Conservation (phyloP, 1,284 basidiomycete genomes). For the Phellinidium pouzarii region DNA sequence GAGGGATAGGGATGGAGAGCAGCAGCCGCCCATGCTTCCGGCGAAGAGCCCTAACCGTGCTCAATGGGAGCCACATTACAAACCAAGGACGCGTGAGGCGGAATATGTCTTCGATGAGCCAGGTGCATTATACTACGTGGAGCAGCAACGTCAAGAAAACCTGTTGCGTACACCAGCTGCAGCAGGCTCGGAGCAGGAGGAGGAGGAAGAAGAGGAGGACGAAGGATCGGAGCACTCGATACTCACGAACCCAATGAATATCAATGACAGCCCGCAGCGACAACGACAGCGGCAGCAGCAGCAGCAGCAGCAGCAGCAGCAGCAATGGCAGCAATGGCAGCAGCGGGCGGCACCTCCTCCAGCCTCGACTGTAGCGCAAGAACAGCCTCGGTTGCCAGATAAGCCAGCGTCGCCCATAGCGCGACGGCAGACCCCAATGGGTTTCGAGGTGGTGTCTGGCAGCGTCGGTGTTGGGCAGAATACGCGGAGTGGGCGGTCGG, state of each 20-base stretch:
- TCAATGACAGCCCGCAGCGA: conserved; percentile 32
- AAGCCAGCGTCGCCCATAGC: conserved; percentile 22
- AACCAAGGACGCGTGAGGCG: conserved; percentile 2
- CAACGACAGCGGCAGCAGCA: too few relatives aligned
- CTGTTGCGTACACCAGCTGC: conserved; percentile 24
- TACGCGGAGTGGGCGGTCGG: conserved; percentile 23
- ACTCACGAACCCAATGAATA: conserved; percentile 27
- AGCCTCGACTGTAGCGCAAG: background rate
- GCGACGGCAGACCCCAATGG: conserved; percentile 36
- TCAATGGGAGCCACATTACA: conserved; percentile 23
- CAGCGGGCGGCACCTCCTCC: too few relatives aligned
- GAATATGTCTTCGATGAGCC: conserved; percentile 43
- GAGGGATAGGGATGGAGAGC: background rate
- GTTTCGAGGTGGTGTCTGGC: conserved; percentile 27
- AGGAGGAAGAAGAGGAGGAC: conserved; percentile 11
- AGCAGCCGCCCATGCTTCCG: conserved; percentile 13
- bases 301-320: too few relatives aligned
- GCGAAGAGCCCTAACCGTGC: conserved; percentile 4
- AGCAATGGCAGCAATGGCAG: too few relatives aligned
- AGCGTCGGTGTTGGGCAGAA: conserved; percentile 17
- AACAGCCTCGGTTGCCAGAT: conserved; percentile 1
- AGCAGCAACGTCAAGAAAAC: conserved; percentile 39
- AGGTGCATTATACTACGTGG: conserved; percentile 60
- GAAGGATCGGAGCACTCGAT: conserved; percentile 12
- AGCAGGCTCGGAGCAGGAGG: conserved; percentile 1